Percentiles rank a stretch among this genome's conserved stretches.
Evolutionary conservation across 768 basidiomycete genomes (phyloP).

Genomic region (Exidia glandulosa): DNA sequence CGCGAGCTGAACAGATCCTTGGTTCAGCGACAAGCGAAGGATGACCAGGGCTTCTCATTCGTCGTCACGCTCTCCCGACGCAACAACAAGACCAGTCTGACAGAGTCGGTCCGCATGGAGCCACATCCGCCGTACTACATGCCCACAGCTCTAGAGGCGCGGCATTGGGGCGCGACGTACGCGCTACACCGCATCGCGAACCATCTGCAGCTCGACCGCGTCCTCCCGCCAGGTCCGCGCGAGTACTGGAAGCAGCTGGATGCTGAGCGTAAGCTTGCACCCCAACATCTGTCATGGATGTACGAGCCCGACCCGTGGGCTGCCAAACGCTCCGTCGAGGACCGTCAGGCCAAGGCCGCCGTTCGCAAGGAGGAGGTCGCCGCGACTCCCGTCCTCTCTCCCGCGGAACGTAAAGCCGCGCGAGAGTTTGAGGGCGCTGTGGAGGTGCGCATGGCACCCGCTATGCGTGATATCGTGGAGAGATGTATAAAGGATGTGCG

Average conservation of each 20-base stretch:
- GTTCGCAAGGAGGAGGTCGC: constrained; percentile 30
- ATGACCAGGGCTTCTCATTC: constrained; percentile 47
- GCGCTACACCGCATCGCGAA: constrained; percentile 80
- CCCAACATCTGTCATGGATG: constrained; percentile 73
- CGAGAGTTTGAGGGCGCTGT: constrained; percentile 19
- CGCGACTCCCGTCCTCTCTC: constrained; percentile 10
- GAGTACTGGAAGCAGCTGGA: constrained; percentile 81
- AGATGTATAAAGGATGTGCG: constrained; percentile 64
- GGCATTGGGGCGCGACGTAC: constrained; percentile 85
- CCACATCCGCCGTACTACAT: constrained; percentile 62
- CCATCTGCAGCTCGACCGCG: constrained; percentile 56
- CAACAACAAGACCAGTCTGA: constrained; percentile 60
- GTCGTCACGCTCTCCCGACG: constrained; percentile 52
- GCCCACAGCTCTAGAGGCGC: constrained; percentile 67
- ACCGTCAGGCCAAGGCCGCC: constrained; percentile 48
- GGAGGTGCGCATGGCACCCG: constrained; percentile 76
- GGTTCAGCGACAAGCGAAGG: constrained; percentile 33
- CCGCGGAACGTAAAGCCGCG: constrained; percentile 37
- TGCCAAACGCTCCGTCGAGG: constrained; percentile 54
- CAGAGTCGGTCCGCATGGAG: constrained; percentile 58
- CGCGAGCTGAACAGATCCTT: constrained; percentile 3
- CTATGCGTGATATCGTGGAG: constrained; percentile 71
- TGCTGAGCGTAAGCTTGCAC: constrained; percentile 52
- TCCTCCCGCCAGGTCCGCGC: constrained; percentile 73
- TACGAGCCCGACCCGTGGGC: constrained; percentile 81